Percentiles rank a stretch among this genome's conserved stretches.
phyloP scores from a whole-genome alignment of 2,329 filamentous ascomycete species.

The Byssothecium circinans region DNA sequence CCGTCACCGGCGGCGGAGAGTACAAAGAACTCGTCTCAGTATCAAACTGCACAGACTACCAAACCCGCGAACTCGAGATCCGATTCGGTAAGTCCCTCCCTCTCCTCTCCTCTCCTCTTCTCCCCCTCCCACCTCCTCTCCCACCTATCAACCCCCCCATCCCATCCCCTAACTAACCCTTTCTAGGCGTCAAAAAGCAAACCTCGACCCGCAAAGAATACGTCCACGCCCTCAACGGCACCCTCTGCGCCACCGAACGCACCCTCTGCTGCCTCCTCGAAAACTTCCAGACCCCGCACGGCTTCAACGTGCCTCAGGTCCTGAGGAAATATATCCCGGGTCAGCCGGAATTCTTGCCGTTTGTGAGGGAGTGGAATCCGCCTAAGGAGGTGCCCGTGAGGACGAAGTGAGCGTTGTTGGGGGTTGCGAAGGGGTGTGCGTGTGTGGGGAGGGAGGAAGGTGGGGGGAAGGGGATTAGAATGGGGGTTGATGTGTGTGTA shows the following conservation, averaged over 20 bases:
- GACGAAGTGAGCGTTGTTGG: conserved; percentile 1
- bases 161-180: neutral
- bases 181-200: conserved; percentile 73
- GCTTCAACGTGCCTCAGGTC: conserved; percentile 45
- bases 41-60: conserved; percentile 98
- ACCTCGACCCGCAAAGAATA: conserved; percentile 79
- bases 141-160: neutral
- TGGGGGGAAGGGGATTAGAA: too few species aligned
- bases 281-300: conserved; percentile 89
- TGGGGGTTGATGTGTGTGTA: too few species aligned
- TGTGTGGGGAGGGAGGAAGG: too few species aligned
- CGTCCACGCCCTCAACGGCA: conserved; percentile 90
- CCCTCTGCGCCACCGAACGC: conserved; percentile 82
- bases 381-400: conserved; percentile 33
- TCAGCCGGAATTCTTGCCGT: conserved; percentile 85
- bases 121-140: neutral
- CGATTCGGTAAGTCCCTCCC: conserved; percentile 59
- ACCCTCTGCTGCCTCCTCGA: conserved; percentile 93
- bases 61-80: conserved; percentile 91
- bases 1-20: conserved; percentile 65
- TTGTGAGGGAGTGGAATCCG: conserved; percentile 67
- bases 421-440: neutral
- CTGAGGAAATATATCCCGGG: conserved; percentile 74
- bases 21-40: conserved; percentile 98
- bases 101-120: neutral